Base-by-base conservation (phyloP, 2,329 filamentous ascomycete genomes). In the Aspergillus brunneoviolaceus region DNA sequence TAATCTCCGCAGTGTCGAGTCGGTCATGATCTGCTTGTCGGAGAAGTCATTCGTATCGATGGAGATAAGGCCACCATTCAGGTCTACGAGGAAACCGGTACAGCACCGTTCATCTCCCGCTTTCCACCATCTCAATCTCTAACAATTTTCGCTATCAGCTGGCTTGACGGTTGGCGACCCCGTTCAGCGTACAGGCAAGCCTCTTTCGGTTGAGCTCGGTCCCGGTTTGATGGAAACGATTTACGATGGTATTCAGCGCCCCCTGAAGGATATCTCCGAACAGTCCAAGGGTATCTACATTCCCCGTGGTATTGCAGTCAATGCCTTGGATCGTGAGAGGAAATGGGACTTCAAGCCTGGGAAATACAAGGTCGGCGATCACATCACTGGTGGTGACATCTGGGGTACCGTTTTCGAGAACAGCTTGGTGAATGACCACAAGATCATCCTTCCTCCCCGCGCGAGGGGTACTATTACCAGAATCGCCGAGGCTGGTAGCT, bases 191-290 rank as follows among this genome's bases (percentile, higher is more conserved):
- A 97, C 94, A 60, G 91, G 92, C 78, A 97, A 98, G 85, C 95
- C 95, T 65, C 84, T 99, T 58, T 97, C 95, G 60, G 95, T 99
- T 79, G 95, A 99, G 79, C 89, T 99, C 51, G 95, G 95, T 54
- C 95, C 95, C 65, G 95, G 95, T 76, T 83, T 99, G 77, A 92
- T 99, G 86, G 94, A 98, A 81, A 97, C 95, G 68, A 99, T 99
- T 78, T 99, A 98, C 84, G 95, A 99, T 77, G 95, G 95, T 82
- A 99, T 99, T 72, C 95, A 99, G 79, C 89, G 95, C 75, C 95
- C 95, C 54, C 88, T 99, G 70, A 89, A 89, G 80, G 88, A 86
- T 67, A 99, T 99, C 72, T 83, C 91, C 69, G 82, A 89, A 47
- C 79, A 85, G 52, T 87, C 92, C 55, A 82, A 92, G 73, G 92